These are phyloP conservation scores for Adansonia madagascariensis DNA, from an alignment of 441 rosid genomes.

Conservation along the genomic window DNA sequence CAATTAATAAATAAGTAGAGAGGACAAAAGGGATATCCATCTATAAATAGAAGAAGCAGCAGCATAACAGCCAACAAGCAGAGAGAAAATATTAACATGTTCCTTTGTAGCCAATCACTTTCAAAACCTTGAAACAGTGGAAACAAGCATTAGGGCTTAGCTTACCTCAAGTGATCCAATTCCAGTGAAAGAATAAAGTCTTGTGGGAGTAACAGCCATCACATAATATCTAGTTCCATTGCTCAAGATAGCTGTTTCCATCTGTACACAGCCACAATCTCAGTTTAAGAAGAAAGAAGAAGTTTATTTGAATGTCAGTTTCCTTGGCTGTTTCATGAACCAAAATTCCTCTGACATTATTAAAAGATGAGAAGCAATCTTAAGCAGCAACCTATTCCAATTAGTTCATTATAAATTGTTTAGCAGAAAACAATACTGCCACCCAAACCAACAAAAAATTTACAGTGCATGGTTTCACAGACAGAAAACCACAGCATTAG, in stretches of 20 bases:
- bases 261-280: conserved; percentile 46
- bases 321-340: conserved; percentile 17
- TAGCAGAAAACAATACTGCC: neutral
- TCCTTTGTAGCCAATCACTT: conserved; percentile 3
- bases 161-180: conserved; percentile 89
- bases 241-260: conserved; percentile 83
- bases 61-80: conserved; percentile 14
- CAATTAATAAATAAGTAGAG: conserved; percentile 2
- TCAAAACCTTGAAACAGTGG: conserved; percentile 11
- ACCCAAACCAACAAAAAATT: neutral
- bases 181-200: conserved; percentile 96
- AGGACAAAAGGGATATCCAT: neutral
- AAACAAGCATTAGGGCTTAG: conserved; percentile 31
- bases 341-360: conserved; percentile 13
- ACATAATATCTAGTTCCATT: conserved; percentile 87
- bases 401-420: conserved; percentile 6
- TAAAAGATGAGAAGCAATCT: conserved; percentile 22
- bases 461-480: neutral
- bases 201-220: conserved; percentile 99
- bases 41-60: conserved; percentile 15
- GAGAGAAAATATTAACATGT: conserved; percentile 2
- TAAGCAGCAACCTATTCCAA: conserved; percentile 9
- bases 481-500: neutral
- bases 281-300: conserved; percentile 14
- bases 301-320: conserved; percentile 8